Conservation (phyloP, 345 rosid genomes). For the Iberis pinnata region DNA sequence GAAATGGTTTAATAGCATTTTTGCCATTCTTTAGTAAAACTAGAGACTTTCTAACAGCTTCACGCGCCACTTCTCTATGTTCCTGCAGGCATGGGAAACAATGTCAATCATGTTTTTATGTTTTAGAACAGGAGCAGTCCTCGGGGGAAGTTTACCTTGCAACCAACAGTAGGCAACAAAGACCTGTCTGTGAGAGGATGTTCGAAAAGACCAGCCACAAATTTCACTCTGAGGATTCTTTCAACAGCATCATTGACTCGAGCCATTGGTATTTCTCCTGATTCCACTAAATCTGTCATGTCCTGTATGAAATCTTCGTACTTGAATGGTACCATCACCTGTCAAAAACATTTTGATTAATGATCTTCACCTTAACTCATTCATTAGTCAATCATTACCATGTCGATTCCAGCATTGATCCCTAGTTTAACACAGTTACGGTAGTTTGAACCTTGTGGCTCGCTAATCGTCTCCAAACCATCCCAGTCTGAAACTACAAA, state of each 20-base stretch:
- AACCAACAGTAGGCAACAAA: conserved; percentile 58
- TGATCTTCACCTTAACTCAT: neutral
- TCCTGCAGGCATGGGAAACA: conserved; percentile 25
- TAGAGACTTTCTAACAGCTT: conserved; percentile 71
- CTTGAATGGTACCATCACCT: conserved; percentile 72
- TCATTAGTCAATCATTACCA: conserved; percentile 34
- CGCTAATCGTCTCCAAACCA: conserved; percentile 56
- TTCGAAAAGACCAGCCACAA: conserved; percentile 69
- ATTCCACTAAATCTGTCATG: conserved; percentile 46
- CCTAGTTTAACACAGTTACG: conserved; percentile 45
- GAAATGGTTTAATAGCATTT: conserved; percentile 40
- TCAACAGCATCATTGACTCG: conserved; percentile 79
- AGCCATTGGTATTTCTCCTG: conserved; percentile 59
- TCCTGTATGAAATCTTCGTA: conserved; percentile 43
- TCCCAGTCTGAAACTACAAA: conserved; percentile 78
- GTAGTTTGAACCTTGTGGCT: conserved; percentile 59
- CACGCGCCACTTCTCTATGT: conserved; percentile 62
- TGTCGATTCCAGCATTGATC: conserved; percentile 80
- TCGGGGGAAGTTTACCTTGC: conserved; percentile 47
- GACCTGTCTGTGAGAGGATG: conserved; percentile 64
- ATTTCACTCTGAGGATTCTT: conserved; percentile 80
- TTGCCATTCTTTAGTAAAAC: conserved; percentile 76
- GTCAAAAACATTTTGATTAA: conserved; percentile 2
- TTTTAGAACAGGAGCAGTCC: neutral
- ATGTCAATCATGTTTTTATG: neutral